These are phyloP conservation scores for Auricularia auricula-judae DNA, from an alignment of 768 basidiomycete genomes.

Conservation along the genomic window DNA sequence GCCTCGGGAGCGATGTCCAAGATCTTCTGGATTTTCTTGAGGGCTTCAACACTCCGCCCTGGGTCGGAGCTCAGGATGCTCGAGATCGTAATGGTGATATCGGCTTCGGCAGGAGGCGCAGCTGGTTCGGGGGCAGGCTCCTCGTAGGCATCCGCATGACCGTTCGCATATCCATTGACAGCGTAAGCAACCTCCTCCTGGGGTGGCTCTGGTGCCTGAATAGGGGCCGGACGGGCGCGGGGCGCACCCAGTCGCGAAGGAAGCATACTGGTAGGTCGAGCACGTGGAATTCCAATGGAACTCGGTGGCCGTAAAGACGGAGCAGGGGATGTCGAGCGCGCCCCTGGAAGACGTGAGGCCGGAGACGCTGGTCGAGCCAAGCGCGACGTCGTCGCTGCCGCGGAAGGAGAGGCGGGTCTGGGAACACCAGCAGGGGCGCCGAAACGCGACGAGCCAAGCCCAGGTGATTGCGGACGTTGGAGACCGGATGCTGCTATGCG, in stretches of 20 bases:
- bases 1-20: conserved; percentile 66
- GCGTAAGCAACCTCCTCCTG: conserved; percentile 12
- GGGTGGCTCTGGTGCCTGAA: background rate
- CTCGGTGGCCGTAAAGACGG: conserved; percentile 13
- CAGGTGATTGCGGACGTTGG: conserved; percentile 32
- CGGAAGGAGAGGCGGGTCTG: conserved; percentile 33
- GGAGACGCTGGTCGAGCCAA: conserved; percentile 27
- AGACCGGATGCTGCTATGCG: conserved; percentile 28
- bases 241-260: conserved; percentile 69
- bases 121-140: conserved; percentile 12
- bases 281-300: background rate
- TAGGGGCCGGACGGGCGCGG: conserved; percentile 32
- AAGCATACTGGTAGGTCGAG: conserved; percentile 53
- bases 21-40: conserved; percentile 88
- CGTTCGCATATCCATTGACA: conserved; percentile 19
- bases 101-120: conserved; percentile 30
- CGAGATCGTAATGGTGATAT: conserved; percentile 73
- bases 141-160: conserved; percentile 19
- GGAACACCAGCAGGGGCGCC: conserved; percentile 21
- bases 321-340: conserved; percentile 18
- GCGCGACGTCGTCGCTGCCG: conserved; percentile 8
- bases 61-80: conserved; percentile 85
- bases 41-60: conserved; percentile 75
- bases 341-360: conserved; percentile 12
- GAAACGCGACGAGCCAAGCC: conserved; percentile 11